phyloP scores from a whole-genome alignment of 2,329 filamentous ascomycete genomes.

The Colletotrichum liriopes region DNA sequence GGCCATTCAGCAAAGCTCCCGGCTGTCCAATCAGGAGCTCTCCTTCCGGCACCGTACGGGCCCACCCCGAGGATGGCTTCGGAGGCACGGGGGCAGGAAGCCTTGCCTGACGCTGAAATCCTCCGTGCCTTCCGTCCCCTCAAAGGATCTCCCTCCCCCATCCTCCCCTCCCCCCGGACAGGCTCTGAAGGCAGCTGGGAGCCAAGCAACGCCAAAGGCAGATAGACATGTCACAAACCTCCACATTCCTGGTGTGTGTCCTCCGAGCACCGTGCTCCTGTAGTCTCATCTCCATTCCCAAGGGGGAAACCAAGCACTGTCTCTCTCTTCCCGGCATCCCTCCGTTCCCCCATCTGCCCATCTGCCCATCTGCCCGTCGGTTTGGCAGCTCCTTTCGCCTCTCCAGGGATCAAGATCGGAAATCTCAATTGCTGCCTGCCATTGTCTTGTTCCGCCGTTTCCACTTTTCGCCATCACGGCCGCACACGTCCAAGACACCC shows the following conservation, averaged over 20 bases:
- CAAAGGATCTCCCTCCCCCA: slow-evolving; percentile 1
- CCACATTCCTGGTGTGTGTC: not conserved
- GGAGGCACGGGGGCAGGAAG: slow-evolving; percentile 20
- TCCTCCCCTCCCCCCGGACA: not conserved
- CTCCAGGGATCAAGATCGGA: slow-evolving; percentile 5
- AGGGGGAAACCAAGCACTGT: not conserved
- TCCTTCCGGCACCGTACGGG: not conserved
- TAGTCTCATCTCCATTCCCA: slow-evolving; percentile 26
- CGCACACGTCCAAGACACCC: slow-evolving; percentile 29
- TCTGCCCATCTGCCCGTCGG: not conserved
- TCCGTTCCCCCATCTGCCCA: not conserved
- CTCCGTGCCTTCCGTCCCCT: slow-evolving; percentile 16
- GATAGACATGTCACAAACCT: slow-evolving; percentile 17
- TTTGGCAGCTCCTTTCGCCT: slow-evolving; percentile 11
- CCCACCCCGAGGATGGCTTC: not conserved
- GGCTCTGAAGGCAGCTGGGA: not conserved
- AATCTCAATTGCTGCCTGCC: slow-evolving; percentile 20
- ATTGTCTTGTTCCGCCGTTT: slow-evolving; percentile 31
- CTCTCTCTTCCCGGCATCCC: not conserved
- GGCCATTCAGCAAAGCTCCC: not conserved
- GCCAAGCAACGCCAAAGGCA: slow-evolving; percentile 1
- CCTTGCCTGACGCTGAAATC: slow-evolving; percentile 26
- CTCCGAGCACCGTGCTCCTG: not conserved
- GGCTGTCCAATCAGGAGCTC: not conserved
- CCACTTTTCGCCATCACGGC: slow-evolving; percentile 33